Evolutionary conservation across 2,329 filamentous ascomycete genomes (phyloP).

Genomic region (Ophiostoma montium): DNA sequence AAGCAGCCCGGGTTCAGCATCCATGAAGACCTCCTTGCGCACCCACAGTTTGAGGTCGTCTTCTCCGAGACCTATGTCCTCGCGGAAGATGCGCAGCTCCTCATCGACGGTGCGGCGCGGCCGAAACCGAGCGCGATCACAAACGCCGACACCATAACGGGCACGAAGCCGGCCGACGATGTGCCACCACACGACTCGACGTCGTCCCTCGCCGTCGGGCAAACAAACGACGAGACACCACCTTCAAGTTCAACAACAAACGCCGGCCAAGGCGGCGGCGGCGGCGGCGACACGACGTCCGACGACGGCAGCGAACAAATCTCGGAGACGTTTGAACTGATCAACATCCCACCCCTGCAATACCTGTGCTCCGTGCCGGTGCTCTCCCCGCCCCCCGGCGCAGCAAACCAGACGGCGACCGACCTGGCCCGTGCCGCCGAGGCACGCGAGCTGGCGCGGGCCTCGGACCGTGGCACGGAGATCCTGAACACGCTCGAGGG

Average conservation of each 20-base stretch:
- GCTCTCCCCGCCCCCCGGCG: conserved; percentile 38
- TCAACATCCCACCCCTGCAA: conserved; percentile 53
- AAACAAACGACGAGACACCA: not conserved
- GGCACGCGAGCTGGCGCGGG: conserved; percentile 64
- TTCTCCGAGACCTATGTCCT: conserved; percentile 61
- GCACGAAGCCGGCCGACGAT: not conserved
- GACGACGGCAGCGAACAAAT: conserved; percentile 22
- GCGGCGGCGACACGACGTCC: conserved; percentile 14
- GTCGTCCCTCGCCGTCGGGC: not conserved
- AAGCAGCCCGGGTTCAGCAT: conserved; percentile 58
- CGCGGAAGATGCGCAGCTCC: conserved; percentile 51
- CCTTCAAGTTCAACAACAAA: not conserved
- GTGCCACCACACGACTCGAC: no score
- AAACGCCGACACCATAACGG: not conserved
- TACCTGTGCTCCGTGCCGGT: conserved; percentile 79
- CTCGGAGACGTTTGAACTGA: conserved; percentile 51
- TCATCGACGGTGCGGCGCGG: conserved; percentile 30
- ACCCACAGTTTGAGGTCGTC: conserved; percentile 76
- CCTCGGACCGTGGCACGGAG: conserved; percentile 65
- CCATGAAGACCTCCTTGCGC: conserved; percentile 74
- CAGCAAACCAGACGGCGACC: conserved; percentile 49
- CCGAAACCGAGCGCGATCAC: not conserved
- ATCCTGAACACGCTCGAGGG: conserved; percentile 65
- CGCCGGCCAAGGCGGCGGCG: not conserved
- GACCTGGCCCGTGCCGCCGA: conserved; percentile 58